These are phyloP conservation scores for Botrytis sinoallii DNA, from an alignment of 2,329 filamentous ascomycete genomes.

Conservation along the genomic window DNA sequence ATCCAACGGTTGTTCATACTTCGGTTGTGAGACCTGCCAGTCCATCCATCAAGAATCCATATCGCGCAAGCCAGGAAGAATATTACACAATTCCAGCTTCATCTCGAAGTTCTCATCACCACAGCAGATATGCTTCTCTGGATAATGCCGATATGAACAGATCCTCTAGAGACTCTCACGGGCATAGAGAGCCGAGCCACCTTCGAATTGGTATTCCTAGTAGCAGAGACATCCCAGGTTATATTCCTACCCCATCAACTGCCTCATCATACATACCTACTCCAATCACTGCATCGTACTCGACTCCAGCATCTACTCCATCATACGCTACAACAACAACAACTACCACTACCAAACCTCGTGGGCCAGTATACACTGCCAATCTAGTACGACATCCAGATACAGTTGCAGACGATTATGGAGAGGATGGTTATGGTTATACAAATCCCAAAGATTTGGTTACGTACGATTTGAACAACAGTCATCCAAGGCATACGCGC, in stretches of 20 bases:
- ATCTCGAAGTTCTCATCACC: conserved; percentile 45
- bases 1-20: conserved; percentile 34
- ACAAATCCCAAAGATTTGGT: conserved; percentile 61
- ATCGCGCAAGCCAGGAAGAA: conserved; percentile 51
- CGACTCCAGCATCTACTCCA: neutral
- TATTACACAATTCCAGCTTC: conserved; percentile 59
- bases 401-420: conserved; percentile 49
- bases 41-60: conserved; percentile 49
- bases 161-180: conserved; percentile 22
- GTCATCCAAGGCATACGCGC: conserved; percentile 42
- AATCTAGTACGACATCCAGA: conserved; percentile 41
- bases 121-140: conserved; percentile 46
- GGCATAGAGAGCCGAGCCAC: conserved; percentile 24
- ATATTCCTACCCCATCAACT: neutral
- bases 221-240: conserved; percentile 22
- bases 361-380: conserved; percentile 26
- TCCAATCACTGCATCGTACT: neutral
- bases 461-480: conserved; percentile 57
- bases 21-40: conserved; percentile 43
- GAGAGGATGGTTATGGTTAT: conserved; percentile 60
- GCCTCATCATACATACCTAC: neutral
- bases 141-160: conserved; percentile 48
- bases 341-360: conserved; percentile 22
- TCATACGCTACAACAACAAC: conserved; percentile 24
- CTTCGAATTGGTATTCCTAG: conserved; percentile 27